Evolutionary conservation across 2,329 filamentous ascomycete genomes (phyloP).

Genomic region (Colletotrichum sp.): DNA sequence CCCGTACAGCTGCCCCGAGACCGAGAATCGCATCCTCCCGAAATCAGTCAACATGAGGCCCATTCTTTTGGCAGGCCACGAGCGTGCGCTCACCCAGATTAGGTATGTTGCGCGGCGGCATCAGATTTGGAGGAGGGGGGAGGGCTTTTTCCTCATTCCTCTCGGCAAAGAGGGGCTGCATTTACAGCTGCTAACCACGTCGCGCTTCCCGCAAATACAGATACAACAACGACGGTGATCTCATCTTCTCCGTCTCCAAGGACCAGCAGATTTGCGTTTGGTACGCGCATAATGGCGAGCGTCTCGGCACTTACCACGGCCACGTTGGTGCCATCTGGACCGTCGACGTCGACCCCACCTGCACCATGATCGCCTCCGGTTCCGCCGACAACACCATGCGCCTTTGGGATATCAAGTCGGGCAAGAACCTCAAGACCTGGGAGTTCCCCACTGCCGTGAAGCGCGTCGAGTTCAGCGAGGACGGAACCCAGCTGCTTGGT

Average conservation of each 20-base stretch:
- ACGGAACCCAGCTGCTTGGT: constrained; percentile 86
- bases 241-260: constrained; percentile 95
- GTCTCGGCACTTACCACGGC: constrained; percentile 93
- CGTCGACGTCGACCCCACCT: constrained; percentile 93
- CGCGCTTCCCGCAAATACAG: constrained; percentile 40
- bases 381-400: constrained; percentile 98
- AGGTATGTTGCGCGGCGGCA: constrained; percentile 57
- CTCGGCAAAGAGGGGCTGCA: not conserved
- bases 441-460: constrained; percentile 97
- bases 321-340: constrained; percentile 99
- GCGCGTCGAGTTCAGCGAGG: constrained; percentile 95
- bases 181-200: constrained; percentile 4
- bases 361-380: constrained; percentile 89
- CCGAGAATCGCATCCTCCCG: constrained; percentile 19
- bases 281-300: constrained; percentile 98
- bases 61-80: constrained; percentile 94
- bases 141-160: not conserved
- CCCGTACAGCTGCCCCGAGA: constrained; percentile 16
- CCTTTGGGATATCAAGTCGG: constrained; percentile 94
- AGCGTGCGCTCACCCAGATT: constrained; percentile 94
- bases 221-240: constrained; percentile 93
- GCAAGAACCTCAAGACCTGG: constrained; percentile 95
- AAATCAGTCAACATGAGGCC: constrained; percentile 79
- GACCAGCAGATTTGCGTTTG: constrained; percentile 97
- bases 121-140: constrained; percentile 3